Conservation (phyloP, 140 eudicot genomes). For the Ambrosia hybrid region DNA sequence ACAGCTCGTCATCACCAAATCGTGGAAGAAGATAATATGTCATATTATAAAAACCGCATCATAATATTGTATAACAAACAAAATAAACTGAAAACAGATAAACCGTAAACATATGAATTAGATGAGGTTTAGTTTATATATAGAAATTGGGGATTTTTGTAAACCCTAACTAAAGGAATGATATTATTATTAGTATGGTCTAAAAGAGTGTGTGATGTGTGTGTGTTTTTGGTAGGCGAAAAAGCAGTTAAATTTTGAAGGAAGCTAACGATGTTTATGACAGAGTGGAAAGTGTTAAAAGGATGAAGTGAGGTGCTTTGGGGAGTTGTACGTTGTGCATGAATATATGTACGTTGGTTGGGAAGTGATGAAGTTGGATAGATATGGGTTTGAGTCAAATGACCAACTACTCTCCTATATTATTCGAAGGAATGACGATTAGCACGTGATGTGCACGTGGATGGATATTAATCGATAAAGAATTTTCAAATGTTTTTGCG, state of each 20-base stretch:
- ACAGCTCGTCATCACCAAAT: conserved; percentile 30
- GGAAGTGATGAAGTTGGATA: not conserved
- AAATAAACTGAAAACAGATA: not conserved
- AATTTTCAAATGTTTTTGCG: not conserved
- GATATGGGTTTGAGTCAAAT: conserved; percentile 23
- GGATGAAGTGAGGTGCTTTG: not conserved
- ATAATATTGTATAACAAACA: not conserved
- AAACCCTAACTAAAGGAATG: conserved; percentile 33
- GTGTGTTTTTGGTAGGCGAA: conserved; percentile 40
- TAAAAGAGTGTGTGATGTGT: conserved; percentile 27
- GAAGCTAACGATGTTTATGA: conserved; percentile 21
- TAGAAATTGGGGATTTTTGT: conserved; percentile 10
- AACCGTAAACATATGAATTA: conserved; percentile 19
- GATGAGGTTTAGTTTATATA: not conserved
- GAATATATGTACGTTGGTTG: not conserved
- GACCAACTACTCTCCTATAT: conserved; percentile 25
- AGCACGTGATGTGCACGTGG: conserved; percentile 35
- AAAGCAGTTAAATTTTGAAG: conserved; percentile 40
- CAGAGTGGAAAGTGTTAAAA: not conserved
- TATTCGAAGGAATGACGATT: conserved; percentile 18
- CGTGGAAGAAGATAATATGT: conserved; percentile 29
- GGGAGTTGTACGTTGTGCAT: not conserved
- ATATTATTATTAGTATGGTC: conserved; percentile 11
- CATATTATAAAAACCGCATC: conserved; percentile 37
- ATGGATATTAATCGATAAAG: not conserved